Base-by-base conservation (phyloP, 169 alveolate species). In the Babesia gibsoni region DNA sequence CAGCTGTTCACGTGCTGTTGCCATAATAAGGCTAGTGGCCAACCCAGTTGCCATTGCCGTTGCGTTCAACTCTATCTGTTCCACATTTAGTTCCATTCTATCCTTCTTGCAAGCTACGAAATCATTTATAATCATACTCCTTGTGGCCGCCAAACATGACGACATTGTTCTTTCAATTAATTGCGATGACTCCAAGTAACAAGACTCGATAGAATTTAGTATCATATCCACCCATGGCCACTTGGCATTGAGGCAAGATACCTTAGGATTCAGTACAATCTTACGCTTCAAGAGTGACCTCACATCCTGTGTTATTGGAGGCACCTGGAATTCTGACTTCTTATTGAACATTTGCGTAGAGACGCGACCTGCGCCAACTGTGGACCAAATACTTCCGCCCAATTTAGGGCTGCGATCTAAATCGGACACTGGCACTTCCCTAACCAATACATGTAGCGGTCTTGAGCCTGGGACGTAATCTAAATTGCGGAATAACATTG, bases 401-500 rank as follows among this genome's bases (percentile, higher is more conserved):
- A 77, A 39, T 35, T 66, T 67, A 36, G 80, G 75, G 42, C 80
- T 68, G 42, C 72, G 80, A 36, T 77, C 86, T 23, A 45, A 18
- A 16, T 77, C 86, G 36, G 67, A 57, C 4, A 77, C 41, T 7
- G 65, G 56, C 57, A 45, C 65, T 16, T 57, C 63, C 53, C 48
- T 45, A 7, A 50, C 32, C n/a, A 25, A 37, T 3, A 32, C 27
- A 41, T 27, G 66, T 3, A 23, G 36, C 32, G 33, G 56, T 67
- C 63, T 41, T 23, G 56, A 57, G 25, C 78, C 50, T 7, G 46
- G 84, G 49, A 46, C 77, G 33, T 30, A 43, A 20, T 53, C 91
- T 22, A 93, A 90, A 41, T 84, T 84, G 56, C 82, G 73, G 69
- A 89, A 91, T 25, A 94, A 70, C 29, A 89, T 70, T 59, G 92